Percentiles rank a stretch among this genome's conserved stretches.
Evolutionary conservation across 2,329 filamentous ascomycete species (phyloP).

Genomic region (Fusarium fujikuroi): DNA sequence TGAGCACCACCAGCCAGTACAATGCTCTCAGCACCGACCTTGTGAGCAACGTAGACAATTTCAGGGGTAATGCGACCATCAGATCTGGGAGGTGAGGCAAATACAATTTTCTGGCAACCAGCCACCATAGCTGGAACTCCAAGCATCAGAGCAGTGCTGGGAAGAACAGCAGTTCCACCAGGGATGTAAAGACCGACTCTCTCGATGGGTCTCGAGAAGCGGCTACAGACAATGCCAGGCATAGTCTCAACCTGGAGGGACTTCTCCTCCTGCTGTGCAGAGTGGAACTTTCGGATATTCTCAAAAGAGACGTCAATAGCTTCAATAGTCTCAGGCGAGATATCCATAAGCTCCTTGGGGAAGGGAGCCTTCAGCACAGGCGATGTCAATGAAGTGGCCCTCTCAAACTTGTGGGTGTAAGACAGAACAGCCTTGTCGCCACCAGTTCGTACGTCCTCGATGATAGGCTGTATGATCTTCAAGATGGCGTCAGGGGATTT

Average conservation of each 20-base stretch:
- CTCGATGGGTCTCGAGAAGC: slow-evolving; percentile 92
- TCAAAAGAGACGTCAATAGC: slow-evolving; percentile 96
- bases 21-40: slow-evolving; percentile 94
- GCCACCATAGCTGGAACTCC: slow-evolving; percentile 98
- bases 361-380: slow-evolving; percentile 93
- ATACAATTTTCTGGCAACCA: slow-evolving; percentile 92
- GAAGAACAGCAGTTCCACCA: slow-evolving; percentile 95
- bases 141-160: slow-evolving; percentile 96
- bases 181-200: slow-evolving; percentile 96
- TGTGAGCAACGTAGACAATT: slow-evolving; percentile 97
- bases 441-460: slow-evolving; percentile 83
- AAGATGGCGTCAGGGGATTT: slow-evolving; percentile 95
- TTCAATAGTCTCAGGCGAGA: slow-evolving; percentile 83
- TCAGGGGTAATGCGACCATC: slow-evolving; percentile 95
- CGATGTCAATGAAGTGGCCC: slow-evolving; percentile 88
- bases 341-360: slow-evolving; percentile 83
- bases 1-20: slow-evolving; percentile 96
- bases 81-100: slow-evolving; percentile 88
- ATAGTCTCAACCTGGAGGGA: slow-evolving; percentile 92
- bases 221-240: slow-evolving; percentile 94
- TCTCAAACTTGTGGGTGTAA: slow-evolving; percentile 98
- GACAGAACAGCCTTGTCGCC: slow-evolving; percentile 90
- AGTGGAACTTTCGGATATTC: slow-evolving; percentile 94
- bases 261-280: slow-evolving; percentile 87
- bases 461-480: slow-evolving; percentile 89